Conservation (phyloP, 2,329 filamentous ascomycete genomes). For the Colletotrichum noveboracense region DNA sequence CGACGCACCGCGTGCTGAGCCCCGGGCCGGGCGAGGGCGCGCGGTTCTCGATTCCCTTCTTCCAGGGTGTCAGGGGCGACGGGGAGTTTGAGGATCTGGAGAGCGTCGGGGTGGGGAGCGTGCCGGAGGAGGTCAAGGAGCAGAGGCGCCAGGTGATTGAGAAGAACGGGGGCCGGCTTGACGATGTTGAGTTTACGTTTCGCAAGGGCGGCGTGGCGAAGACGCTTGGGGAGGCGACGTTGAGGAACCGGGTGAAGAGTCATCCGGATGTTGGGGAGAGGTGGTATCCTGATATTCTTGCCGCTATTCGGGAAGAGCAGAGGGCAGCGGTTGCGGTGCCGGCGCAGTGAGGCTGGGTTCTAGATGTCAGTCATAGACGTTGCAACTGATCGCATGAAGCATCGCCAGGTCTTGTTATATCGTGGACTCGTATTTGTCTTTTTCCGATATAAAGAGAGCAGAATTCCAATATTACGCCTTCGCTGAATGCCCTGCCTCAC, state of each 20-base stretch:
- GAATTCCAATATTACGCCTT: constrained; percentile 20
- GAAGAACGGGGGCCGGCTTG: constrained; percentile 62
- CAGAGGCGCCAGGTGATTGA: constrained; percentile 65
- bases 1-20: constrained; percentile 83
- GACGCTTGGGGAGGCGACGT: constrained; percentile 80
- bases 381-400: background rate
- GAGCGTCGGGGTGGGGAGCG: constrained; percentile 56
- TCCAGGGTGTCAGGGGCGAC: constrained; percentile 84
- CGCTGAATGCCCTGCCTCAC: constrained; percentile 13
- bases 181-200: constrained; percentile 90
- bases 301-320: constrained; percentile 64
- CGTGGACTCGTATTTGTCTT: constrained; percentile 4
- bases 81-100: constrained; percentile 81
- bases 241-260: constrained; percentile 85
- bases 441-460: constrained; percentile 13
- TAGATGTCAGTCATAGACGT: background rate
- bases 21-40: constrained; percentile 73
- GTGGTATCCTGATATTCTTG: constrained; percentile 74
- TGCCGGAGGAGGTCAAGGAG: constrained; percentile 67
- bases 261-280: constrained; percentile 86
- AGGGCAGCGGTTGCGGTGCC: constrained; percentile 25
- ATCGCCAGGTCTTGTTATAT: background rate
- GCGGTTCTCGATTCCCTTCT: constrained; percentile 84
- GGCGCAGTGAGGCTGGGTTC: background rate
- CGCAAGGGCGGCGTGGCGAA: constrained; percentile 69